Conservation (phyloP, 192 early-diverging fungal species). For the Chytriomyces hyalinus region DNA sequence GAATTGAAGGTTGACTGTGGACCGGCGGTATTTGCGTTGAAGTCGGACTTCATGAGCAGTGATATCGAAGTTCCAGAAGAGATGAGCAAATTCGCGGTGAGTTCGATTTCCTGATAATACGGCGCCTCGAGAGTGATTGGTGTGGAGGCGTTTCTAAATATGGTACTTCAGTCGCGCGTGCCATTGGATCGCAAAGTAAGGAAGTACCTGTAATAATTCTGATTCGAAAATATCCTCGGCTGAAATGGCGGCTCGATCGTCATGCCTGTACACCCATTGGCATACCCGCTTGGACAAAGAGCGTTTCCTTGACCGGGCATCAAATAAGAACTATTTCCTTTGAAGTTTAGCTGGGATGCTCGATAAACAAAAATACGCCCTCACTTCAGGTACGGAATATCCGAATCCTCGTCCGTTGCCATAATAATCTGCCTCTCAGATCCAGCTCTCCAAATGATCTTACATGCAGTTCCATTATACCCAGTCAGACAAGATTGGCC, state of each 20-base stretch:
- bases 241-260: slow-evolving; percentile 6
- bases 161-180: background rate
- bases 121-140: slow-evolving; percentile 34
- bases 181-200: background rate
- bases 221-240: background rate
- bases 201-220: slow-evolving; percentile 13
- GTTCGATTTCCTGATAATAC: slow-evolving; percentile 35
- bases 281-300: slow-evolving; percentile 34
- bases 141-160: background rate
- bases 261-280: background rate
- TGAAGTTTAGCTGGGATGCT: background rate
- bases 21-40: slow-evolving; percentile 39
- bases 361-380: background rate
- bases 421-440: slow-evolving; percentile 39
- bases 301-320: slow-evolving; percentile 20
- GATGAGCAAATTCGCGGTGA: slow-evolving; percentile 34
- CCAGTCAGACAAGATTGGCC: background rate
- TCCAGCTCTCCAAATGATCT: slow-evolving; percentile 35
- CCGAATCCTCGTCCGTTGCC: slow-evolving; percentile 50
- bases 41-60: slow-evolving; percentile 39
- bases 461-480: slow-evolving; percentile 9
- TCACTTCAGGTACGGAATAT: slow-evolving; percentile 35
- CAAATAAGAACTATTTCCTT: slow-evolving; percentile 8
- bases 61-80: slow-evolving; percentile 15
- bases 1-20: slow-evolving; percentile 35